Evolutionary conservation across 1,284 basidiomycete species (phyloP), one percentile per base, ranked within the genome.

Genomic region (Ceratobasidium sp.): DNA sequence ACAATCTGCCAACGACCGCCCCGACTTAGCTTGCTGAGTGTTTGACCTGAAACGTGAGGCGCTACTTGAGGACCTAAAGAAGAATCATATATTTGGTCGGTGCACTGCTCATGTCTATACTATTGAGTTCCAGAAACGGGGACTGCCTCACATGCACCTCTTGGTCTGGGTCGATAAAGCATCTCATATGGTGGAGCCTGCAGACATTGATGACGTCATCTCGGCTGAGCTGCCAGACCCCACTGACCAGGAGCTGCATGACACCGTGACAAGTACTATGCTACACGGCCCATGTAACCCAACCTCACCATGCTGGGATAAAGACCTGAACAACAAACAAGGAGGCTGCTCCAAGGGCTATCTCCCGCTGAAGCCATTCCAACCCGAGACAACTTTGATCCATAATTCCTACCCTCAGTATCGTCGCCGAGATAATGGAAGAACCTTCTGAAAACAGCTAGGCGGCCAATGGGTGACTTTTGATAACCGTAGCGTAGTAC

Each of bases 71-170:
- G 82, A 86, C 51, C 85, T 88, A 40, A 61, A 79, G 77, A 86
- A 85, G 77, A 71, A 85, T 20, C 82, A 84, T 9, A 80, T 81
- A 33, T 85, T 88, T 81, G 87, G 70, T 15, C 33, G 39, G 20
- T 28, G 15, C 1, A 83, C 83, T 39, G 87, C 85, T 0, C 75
- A 85, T 75, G 85, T 90, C 0, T 87, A 87, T 77, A 85, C 84
- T 1, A 88, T 89, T 77, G 87, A 90, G 79, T 90, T 88, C 76
- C 89, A 90, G 80, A 90, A 89, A 78, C 82, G 86, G 1, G 87
- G 88, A 0, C 83, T 89, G 0, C 88, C 88, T 33, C 33, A 33
- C 33, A 33, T 33, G 33, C 33, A 33, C 33, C 33, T 33, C 33
- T 33, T 33, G 33, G n/a, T 60, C 20, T 87, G 87, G 76, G 79